Evolutionary conservation across 441 rosid genomes (phyloP).

Genomic region (Biscutella laevigata): DNA sequence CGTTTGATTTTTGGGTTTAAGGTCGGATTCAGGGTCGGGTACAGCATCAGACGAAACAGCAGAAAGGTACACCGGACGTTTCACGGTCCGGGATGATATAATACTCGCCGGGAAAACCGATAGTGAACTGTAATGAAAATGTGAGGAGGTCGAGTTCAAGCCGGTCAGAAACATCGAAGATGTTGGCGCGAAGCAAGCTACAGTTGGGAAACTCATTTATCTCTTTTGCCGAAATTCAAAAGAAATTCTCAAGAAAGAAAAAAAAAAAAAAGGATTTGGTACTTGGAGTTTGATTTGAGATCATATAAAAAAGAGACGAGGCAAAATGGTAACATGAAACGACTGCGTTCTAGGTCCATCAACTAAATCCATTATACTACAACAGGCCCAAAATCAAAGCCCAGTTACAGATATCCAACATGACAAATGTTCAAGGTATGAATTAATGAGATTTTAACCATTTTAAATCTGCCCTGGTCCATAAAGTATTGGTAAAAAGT

Average conservation of each 20-base stretch:
- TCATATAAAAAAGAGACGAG: neutral
- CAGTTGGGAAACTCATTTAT: conserved; percentile 12
- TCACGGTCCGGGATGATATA: conserved; percentile 3
- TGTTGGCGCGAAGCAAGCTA: conserved; percentile 19
- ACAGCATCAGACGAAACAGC: conserved; percentile 34
- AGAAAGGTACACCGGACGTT: conserved; percentile 21
- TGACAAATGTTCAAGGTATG: too few species aligned
- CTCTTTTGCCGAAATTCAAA: neutral
- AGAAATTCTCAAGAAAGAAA: neutral
- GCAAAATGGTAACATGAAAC: too few species aligned
- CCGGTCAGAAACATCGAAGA: conserved; percentile 15
- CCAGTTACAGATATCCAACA: too few species aligned
- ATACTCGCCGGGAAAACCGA: neutral
- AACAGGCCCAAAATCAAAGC: too few species aligned
- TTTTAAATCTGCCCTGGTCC: too few species aligned
- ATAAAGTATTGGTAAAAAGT: too few species aligned
- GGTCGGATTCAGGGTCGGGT: conserved; percentile 32
- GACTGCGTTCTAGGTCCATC: too few species aligned
- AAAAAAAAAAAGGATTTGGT: too few species aligned
- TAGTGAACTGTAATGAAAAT: neutral
- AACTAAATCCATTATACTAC: too few species aligned
- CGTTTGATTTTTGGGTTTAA: conserved; percentile 20
- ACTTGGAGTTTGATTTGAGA: neutral
- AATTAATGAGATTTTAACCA: too few species aligned
- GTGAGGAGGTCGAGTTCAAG: neutral